Conservation (phyloP, 345 rosid genomes). For the Brassica carinata region DNA sequence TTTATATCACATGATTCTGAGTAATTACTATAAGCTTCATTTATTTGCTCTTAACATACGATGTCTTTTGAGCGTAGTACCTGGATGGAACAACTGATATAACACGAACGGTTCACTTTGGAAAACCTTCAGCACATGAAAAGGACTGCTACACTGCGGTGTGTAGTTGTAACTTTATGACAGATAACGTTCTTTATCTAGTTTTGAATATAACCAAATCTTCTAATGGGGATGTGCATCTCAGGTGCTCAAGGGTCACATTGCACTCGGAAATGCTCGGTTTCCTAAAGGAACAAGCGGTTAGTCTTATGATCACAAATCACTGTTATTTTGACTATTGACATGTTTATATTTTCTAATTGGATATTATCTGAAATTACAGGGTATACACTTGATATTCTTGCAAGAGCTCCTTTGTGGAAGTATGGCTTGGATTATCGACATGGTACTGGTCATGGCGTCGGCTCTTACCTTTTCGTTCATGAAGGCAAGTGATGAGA, state of each 20-base stretch:
- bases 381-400: constrained; percentile 92
- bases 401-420: constrained; percentile 93
- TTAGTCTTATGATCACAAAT: constrained; percentile 30
- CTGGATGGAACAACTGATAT: constrained; percentile 97
- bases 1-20: constrained; percentile 3
- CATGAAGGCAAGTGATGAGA: constrained; percentile 77
- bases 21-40: not conserved
- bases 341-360: not conserved
- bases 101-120: constrained; percentile 96
- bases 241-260: constrained; percentile 94
- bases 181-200: not conserved
- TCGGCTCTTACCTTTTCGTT: constrained; percentile 91
- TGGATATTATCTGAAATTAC: constrained; percentile 7
- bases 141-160: constrained; percentile 90
- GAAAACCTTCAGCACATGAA: constrained; percentile 87
- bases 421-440: constrained; percentile 91
- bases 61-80: constrained; percentile 56
- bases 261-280: constrained; percentile 77
- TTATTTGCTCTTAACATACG: constrained; percentile 10
- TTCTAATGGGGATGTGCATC: not conserved
- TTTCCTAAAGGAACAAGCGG: constrained; percentile 96
- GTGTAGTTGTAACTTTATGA: constrained; percentile 22
- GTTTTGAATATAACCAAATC: not conserved
- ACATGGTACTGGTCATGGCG: constrained; percentile 99
- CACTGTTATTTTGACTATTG: not conserved